phyloP scores from a whole-genome alignment of 805 yeast species.

The Teunomyces gatunensis region DNA sequence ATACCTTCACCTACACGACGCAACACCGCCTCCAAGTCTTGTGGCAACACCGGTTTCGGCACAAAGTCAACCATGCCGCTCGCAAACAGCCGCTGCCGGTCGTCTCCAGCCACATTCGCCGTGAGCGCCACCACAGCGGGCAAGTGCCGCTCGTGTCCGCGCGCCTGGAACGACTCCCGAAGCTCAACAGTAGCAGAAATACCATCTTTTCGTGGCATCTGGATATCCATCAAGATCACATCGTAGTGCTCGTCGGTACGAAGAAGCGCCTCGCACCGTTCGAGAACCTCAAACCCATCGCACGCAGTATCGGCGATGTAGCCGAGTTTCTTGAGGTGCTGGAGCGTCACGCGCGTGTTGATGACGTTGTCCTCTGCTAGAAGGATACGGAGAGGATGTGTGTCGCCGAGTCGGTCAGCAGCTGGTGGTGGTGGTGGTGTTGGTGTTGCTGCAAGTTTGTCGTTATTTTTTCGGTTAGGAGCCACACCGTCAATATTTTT shows the following conservation, averaged over 20 bases:
- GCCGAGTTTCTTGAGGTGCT: constrained; percentile 48
- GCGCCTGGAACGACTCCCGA: constrained; percentile 23
- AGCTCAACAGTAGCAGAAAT: constrained; percentile 46
- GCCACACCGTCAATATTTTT: background rate
- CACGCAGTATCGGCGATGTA: constrained; percentile 51
- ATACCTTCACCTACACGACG: constrained; percentile 6
- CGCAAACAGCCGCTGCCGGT: constrained; percentile 43
- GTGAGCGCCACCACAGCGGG: constrained; percentile 49
- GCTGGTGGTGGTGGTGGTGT: background rate
- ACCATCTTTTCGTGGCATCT: constrained; percentile 58
- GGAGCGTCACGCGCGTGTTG: constrained; percentile 49
- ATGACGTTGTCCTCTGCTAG: constrained; percentile 56
- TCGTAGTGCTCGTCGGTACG: constrained; percentile 39
- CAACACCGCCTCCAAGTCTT: constrained; percentile 38
- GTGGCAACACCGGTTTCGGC: constrained; percentile 53
- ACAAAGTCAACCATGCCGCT: constrained; percentile 54
- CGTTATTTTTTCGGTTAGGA: too few relatives aligned
- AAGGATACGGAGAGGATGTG: constrained; percentile 44
- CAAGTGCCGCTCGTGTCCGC: constrained; percentile 14
- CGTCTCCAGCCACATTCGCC: constrained; percentile 56
- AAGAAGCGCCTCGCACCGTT: constrained; percentile 27
- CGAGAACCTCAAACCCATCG: constrained; percentile 47
- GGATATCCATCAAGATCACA: constrained; percentile 55
- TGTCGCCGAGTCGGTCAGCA: constrained; percentile 8
- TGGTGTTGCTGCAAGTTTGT: background rate